Evolutionary conservation across 164 flowering plant species (phyloP).

Genomic region (Taxillus chinensis): DNA sequence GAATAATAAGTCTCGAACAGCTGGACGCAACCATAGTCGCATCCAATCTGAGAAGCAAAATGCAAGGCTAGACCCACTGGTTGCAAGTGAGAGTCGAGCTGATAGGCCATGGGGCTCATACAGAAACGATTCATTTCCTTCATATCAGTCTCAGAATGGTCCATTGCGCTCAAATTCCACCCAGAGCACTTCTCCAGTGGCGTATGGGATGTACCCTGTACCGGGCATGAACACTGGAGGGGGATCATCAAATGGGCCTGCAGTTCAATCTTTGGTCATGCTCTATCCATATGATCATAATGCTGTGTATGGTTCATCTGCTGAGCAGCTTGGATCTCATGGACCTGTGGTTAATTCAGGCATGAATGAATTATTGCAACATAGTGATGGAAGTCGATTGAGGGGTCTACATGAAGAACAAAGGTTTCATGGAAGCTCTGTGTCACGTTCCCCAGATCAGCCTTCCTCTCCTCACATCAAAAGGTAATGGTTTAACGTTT

Average conservation of each 20-base stretch:
- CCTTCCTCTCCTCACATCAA: conserved; percentile 69
- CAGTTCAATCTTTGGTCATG: conserved; percentile 62
- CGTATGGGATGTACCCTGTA: conserved; percentile 63
- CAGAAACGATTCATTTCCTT: conserved; percentile 41
- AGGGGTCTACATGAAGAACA: conserved; percentile 45
- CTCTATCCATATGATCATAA: conserved; percentile 72
- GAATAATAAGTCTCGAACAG: conserved; percentile 46
- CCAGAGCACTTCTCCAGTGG: conserved; percentile 37
- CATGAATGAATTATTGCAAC: conserved; percentile 34
- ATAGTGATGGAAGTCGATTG: conserved; percentile 35
- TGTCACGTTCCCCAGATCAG: conserved; percentile 57
- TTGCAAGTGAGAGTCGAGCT: conserved; percentile 38
- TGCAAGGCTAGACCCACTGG: conserved; percentile 42
- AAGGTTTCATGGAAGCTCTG: conserved; percentile 36
- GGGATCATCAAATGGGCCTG: conserved; percentile 48
- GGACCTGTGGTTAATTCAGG: conserved; percentile 56
- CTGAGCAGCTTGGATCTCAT: conserved; percentile 78
- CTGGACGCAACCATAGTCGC: conserved; percentile 54
- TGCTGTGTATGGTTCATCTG: conserved; percentile 32
- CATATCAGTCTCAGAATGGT: conserved; percentile 62
- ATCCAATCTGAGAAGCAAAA: conserved; percentile 53
- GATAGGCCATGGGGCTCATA: conserved; percentile 56
- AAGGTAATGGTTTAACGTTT: conserved; percentile 30
- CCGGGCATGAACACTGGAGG: conserved; percentile 43
- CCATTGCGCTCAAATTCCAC: conserved; percentile 37